These are phyloP conservation scores for Beauveria caledonica DNA, from an alignment of 2,329 filamentous ascomycete genomes.

Conservation along the genomic window DNA sequence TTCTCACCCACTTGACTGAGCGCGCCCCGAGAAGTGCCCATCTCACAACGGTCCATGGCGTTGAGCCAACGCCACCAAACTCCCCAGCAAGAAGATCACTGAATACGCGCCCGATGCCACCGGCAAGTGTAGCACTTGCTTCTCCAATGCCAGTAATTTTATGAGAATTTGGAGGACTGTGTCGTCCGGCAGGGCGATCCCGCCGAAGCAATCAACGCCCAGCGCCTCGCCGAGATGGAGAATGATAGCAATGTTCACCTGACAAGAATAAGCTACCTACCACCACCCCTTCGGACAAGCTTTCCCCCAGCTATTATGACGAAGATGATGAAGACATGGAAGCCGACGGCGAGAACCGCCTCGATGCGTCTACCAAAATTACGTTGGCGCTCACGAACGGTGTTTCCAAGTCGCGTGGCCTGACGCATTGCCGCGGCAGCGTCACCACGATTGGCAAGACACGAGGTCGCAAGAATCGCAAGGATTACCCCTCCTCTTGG, in stretches of 20 bases:
- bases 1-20: slow-evolving; percentile 88
- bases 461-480: slow-evolving; percentile 78
- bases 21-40: slow-evolving; percentile 87
- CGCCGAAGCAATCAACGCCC: slow-evolving; percentile 59
- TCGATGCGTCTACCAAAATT: slow-evolving; percentile 39
- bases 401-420: slow-evolving; percentile 59
- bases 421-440: slow-evolving; percentile 71
- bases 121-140: slow-evolving; percentile 94
- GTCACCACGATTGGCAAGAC: slow-evolving; percentile 49
- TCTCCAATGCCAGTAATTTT: slow-evolving; percentile 92
- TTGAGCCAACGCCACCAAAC: slow-evolving; percentile 89
- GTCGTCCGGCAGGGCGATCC: slow-evolving; percentile 66
- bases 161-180: slow-evolving; percentile 85
- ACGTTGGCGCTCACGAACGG: slow-evolving; percentile 50
- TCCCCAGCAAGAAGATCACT: slow-evolving; percentile 61
- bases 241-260: slow-evolving; percentile 54
- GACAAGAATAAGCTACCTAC: slow-evolving; percentile 55
- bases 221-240: slow-evolving; percentile 57
- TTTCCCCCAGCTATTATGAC: slow-evolving; percentile 42
- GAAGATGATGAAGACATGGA: slow-evolving; percentile 40
- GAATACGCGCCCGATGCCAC: slow-evolving; percentile 70
- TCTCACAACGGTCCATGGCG: slow-evolving; percentile 79
- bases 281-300: slow-evolving; percentile 26
- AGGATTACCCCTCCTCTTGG: slow-evolving; percentile 91
- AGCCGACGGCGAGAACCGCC: slow-evolving; percentile 46